These are phyloP conservation scores for Moesziomyces sp. DNA, from an alignment of 1,284 basidiomycete species.

Conservation along the genomic window DNA sequence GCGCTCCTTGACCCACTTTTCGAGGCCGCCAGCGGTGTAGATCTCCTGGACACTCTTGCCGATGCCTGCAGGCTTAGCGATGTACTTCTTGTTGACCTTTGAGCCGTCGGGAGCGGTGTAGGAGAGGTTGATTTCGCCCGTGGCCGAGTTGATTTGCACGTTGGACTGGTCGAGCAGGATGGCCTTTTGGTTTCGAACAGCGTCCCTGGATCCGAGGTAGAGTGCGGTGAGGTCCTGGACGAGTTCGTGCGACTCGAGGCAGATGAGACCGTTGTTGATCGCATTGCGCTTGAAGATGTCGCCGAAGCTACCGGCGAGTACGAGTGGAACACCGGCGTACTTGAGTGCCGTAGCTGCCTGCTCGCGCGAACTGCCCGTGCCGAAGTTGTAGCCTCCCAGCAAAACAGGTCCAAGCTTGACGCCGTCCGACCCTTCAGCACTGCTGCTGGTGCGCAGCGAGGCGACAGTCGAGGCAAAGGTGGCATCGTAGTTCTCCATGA, in stretches of 20 bases:
- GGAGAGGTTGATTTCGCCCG: slow-evolving; percentile 35
- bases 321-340: slow-evolving; percentile 89
- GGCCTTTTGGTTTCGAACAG: slow-evolving; percentile 71
- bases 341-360: slow-evolving; percentile 98
- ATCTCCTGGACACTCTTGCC: slow-evolving; percentile 66
- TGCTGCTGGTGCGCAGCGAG: slow-evolving; percentile 70
- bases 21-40: slow-evolving; percentile 64
- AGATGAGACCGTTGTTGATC: slow-evolving; percentile 98
- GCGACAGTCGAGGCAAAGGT: slow-evolving; percentile 81
- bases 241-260: slow-evolving; percentile 89
- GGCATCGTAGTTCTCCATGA: slow-evolving; percentile 96
- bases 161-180: slow-evolving; percentile 54
- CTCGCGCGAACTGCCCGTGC: slow-evolving; percentile 97
- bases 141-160: slow-evolving; percentile 44
- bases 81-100: slow-evolving; percentile 34
- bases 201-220: slow-evolving; percentile 75
- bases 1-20: slow-evolving; percentile 64
- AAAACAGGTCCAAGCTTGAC: slow-evolving; percentile 76
- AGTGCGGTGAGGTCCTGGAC: slow-evolving; percentile 82
- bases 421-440: neutral
- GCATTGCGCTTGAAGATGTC: slow-evolving; percentile 99
- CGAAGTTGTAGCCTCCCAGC: slow-evolving; percentile 96
- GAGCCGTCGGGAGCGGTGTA: slow-evolving; percentile 26
- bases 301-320: slow-evolving; percentile 95
- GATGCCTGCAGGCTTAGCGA: slow-evolving; percentile 62